phyloP scores from a whole-genome alignment of 2,329 filamentous ascomycete genomes.

The Cladosporium halotolerans region DNA sequence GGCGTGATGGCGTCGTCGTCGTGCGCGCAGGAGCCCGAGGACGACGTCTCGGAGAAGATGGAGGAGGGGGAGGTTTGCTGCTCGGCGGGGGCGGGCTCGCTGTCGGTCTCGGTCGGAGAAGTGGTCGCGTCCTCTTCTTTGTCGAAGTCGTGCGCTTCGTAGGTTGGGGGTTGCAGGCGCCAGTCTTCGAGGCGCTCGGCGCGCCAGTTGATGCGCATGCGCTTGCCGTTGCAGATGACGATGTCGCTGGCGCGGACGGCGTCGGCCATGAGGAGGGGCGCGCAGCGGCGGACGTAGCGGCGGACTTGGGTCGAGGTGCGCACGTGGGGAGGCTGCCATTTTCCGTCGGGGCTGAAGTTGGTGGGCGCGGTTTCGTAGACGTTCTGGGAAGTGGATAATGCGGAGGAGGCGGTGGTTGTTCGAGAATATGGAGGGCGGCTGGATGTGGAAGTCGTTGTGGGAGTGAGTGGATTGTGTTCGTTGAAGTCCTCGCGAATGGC shows the following conservation, averaged over 20 bases:
- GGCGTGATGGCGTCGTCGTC: conserved; percentile 7
- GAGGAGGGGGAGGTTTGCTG: not conserved
- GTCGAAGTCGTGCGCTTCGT: conserved; percentile 20
- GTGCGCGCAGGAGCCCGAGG: not conserved
- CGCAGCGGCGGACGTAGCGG: conserved; percentile 43
- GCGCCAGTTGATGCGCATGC: conserved; percentile 40
- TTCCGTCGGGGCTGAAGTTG: conserved; percentile 28
- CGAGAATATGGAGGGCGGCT: conserved; percentile 20
- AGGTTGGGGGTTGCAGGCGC: conserved; percentile 39
- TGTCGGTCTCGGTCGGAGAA: not conserved
- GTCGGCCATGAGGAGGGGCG: conserved; percentile 39
- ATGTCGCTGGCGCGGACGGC: conserved; percentile 42
- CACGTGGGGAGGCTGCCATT: conserved; percentile 31
- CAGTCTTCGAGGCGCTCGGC: conserved; percentile 38
- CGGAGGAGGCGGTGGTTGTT: conserved; percentile 22
- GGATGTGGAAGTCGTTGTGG: conserved; percentile 5
- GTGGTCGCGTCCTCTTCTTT: not conserved
- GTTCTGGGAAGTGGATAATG: conserved; percentile 25
- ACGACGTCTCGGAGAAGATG: conserved; percentile 2
- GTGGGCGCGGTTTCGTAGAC: conserved; percentile 27
- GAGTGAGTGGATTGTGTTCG: not conserved
- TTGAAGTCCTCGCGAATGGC: conserved; percentile 28
- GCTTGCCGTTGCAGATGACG: conserved; percentile 37
- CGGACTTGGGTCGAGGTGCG: conserved; percentile 33
- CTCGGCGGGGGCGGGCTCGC: not conserved